Base-by-base conservation (phyloP, 164 flowering plant genomes). In the Vitis labrusca region DNA sequence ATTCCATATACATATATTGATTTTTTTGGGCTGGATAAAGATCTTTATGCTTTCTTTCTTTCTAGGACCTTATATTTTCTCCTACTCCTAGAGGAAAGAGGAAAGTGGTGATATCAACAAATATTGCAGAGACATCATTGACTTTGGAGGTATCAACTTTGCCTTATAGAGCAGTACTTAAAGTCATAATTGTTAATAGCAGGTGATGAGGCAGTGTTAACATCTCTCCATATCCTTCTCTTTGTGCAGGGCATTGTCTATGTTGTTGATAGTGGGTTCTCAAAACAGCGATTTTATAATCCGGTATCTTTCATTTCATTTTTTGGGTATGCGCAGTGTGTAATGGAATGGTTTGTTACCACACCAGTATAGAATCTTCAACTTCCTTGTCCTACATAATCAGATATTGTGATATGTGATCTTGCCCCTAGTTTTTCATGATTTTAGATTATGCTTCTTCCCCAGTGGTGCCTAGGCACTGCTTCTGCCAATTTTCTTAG, bases 61-160 rank as follows among this genome's bases (percentile, higher is more conserved):
- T 65, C 44, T 72, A 95, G 98, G 97, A 96, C 68, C 78, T 90
- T 66, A 71, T 96, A 17, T 96, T 96, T 82, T 83, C 92, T 69
- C 95, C 98, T 50, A 85, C 93, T 59, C 95, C 97, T 65, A 83
- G 95, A 79, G 95, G 97, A 48, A 88, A 96, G 84, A 91, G 99
- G 78, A 96, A 96, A 81, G 95, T 96, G 63, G 82, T 96, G 50
- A 81, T 93, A 66, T 87, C 99, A 59, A 96, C 99, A 68, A 96
- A 96, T 85, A 91, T 96, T 71, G 99, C 99, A 14, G 99, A 96
- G 81, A 93, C 99, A 44, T 96, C 99, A 19, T 82, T 96, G 84
- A 96, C 98, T 54, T 76, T 93, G 81, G 99, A 93, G 98, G 99
- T 91, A 74, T 54, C 10, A 13, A 63, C 3, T 70, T 51, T 71